These are phyloP conservation scores for Aspergillus niger DNA, from an alignment of 2,329 filamentous ascomycete genomes.

Conservation along the genomic window DNA sequence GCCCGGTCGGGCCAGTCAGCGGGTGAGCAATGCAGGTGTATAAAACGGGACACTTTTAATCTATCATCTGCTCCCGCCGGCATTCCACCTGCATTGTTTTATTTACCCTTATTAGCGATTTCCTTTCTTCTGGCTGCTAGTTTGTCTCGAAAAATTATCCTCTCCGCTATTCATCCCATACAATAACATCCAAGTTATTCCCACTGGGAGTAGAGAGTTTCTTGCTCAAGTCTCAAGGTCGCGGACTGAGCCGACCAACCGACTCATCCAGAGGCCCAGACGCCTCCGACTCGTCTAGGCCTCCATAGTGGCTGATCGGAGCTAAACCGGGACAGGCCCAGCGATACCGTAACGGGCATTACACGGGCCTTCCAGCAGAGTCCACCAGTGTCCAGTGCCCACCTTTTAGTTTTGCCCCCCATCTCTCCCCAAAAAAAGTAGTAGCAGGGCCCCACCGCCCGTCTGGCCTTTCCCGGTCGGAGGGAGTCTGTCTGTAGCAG, in stretches of 20 bases:
- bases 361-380: constrained; percentile 20
- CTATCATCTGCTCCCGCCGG: background rate
- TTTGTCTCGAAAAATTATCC: no score
- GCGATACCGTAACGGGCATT: constrained; percentile 20
- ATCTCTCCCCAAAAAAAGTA: background rate
- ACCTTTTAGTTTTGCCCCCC: constrained; percentile 7
- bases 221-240: background rate
- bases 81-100: background rate
- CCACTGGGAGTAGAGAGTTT: background rate
- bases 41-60: constrained; percentile 5
- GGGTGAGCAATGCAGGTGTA: constrained; percentile 4
- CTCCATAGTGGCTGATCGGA: constrained; percentile 26
- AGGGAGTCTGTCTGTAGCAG: background rate
- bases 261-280: constrained; percentile 4
- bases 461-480: constrained; percentile 1
- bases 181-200: no score
- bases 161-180: no score
- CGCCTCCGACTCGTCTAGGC: constrained; percentile 25
- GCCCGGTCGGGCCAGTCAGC: constrained; percentile 10
- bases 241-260: background rate
- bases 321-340: constrained; percentile 12
- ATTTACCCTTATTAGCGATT: no score
- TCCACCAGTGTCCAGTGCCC: constrained; percentile 6
- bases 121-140: background rate
- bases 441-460: background rate